These are phyloP conservation scores for Chimonanthus salicifolius DNA, from an alignment of 164 flowering plant genomes.

Conservation along the genomic window DNA sequence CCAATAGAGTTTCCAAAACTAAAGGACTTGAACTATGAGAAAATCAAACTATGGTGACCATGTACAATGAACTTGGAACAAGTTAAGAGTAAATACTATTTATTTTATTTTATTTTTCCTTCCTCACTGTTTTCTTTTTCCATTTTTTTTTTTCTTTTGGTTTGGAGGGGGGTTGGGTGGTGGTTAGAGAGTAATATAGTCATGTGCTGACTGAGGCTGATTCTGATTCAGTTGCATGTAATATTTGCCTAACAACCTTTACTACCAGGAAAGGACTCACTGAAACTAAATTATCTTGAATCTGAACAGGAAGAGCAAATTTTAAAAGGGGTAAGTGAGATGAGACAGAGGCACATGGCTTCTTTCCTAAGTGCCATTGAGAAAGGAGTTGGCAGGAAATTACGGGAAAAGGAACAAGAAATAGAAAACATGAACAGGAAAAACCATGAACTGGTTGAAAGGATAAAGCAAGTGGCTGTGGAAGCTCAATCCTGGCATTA, in stretches of 20 bases:
- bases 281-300: neutral
- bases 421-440: conserved; percentile 61
- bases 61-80: too few relatives aligned
- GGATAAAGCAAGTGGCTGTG: conserved; percentile 56
- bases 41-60: too few relatives aligned
- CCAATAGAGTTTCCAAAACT: too few relatives aligned
- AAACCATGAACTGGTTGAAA: conserved; percentile 65
- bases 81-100: too few relatives aligned
- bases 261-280: neutral
- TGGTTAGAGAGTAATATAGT: too few relatives aligned
- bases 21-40: too few relatives aligned
- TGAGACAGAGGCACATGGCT: conserved; percentile 64
- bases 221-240: neutral
- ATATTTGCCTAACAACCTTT: neutral
- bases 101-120: too few relatives aligned
- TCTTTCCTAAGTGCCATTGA: conserved; percentile 55
- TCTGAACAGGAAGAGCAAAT: conserved; percentile 61
- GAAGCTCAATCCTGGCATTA: conserved; percentile 80
- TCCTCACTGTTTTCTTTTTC: too few relatives aligned
- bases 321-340: conserved; percentile 56
- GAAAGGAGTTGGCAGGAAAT: conserved; percentile 41
- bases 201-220: too few relatives aligned
- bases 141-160: too few relatives aligned
- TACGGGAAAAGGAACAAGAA: conserved; percentile 61
- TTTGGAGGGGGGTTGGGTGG: too few relatives aligned